Evolutionary conservation across 2,329 filamentous ascomycete genomes (phyloP), one percentile per base, ranked within the genome.

Genomic region (Pleoardoris graminearum): DNA sequence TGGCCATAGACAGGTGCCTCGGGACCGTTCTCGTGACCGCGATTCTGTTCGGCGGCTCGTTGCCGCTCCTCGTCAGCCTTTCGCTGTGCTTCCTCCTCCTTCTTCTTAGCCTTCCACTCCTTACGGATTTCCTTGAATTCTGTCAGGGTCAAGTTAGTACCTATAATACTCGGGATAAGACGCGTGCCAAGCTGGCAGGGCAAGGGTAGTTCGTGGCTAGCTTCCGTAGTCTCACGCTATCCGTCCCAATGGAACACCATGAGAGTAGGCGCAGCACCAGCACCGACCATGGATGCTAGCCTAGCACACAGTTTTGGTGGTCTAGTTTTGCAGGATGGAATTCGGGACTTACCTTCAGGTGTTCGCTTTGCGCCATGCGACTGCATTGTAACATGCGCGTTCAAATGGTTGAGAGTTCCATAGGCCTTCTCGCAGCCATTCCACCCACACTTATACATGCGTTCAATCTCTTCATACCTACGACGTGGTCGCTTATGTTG

Each of bases 361-460:
- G 93, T 97, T 61, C 94, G 85, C 79, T 99, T 99, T 62, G 85
- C 81, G 10, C 94, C 94, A 67, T 99, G 94, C 55, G 90, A 94
- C 75, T 99, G 94, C 94, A 97, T 97, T 12, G 94, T 97, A 43
- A 99, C 94, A 70, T 99, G 94, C 33, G 94, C 94, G 70, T 99
- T 99, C 63, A 99, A 75, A 73, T 99, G 94, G 75, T 99, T 99
- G 57, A 99, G 78, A 42, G 94, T 99, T 54, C 94, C 94, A 65
- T 99, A 99, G 2, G 94, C 94, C 78, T 99, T 99, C 76, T 99
- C 94, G 70, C 94, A 99, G 7, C 92, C 92, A 61, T 97, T 93
- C 90, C 91, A 97, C 22, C 93, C 94, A 70, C 94, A 99, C 76
- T 97, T 97, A 81, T 99, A 97, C 94, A 99, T 97, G 70, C 94